Evolutionary conservation across 345 rosid species (phyloP).

Genomic region (Hibiscus mutabilis): DNA sequence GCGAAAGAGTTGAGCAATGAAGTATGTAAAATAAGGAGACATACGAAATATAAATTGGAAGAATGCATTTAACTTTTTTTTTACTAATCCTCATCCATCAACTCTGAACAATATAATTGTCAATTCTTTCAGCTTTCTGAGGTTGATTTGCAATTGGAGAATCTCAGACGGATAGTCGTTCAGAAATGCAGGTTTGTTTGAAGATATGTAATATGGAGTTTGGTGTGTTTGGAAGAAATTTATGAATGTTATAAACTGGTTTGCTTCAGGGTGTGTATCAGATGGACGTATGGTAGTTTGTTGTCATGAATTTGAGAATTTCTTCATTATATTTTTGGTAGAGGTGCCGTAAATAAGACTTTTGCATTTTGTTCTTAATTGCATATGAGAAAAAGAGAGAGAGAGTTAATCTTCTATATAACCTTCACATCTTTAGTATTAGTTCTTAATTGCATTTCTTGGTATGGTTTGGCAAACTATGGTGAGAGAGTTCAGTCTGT

Average conservation of each 20-base stretch:
- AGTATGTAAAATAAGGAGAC: conserved; percentile 27
- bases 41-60: conserved; percentile 1
- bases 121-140: conserved; percentile 46
- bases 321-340: background rate
- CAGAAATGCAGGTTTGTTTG: conserved; percentile 58
- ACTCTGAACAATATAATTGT: conserved; percentile 7
- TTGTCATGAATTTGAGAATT: background rate
- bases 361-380: background rate
- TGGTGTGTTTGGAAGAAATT: background rate
- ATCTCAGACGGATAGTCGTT: conserved; percentile 49
- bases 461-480: background rate
- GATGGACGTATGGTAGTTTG: background rate
- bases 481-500: background rate
- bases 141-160: conserved; percentile 51
- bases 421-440: background rate
- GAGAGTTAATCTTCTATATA: background rate
- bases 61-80: background rate
- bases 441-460: conserved; percentile 2
- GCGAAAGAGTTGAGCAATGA: conserved; percentile 56
- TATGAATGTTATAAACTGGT: background rate
- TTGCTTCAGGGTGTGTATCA: conserved; percentile 6
- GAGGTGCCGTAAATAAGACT: background rate
- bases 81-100: background rate
- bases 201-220: background rate
- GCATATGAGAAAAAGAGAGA: background rate